A percentile compares a stretch with the other conserved stretches of the same genome.
These are phyloP conservation scores for Pulveroboletus ravenelii DNA, from an alignment of 768 basidiomycete genomes.

Conservation along the genomic window DNA sequence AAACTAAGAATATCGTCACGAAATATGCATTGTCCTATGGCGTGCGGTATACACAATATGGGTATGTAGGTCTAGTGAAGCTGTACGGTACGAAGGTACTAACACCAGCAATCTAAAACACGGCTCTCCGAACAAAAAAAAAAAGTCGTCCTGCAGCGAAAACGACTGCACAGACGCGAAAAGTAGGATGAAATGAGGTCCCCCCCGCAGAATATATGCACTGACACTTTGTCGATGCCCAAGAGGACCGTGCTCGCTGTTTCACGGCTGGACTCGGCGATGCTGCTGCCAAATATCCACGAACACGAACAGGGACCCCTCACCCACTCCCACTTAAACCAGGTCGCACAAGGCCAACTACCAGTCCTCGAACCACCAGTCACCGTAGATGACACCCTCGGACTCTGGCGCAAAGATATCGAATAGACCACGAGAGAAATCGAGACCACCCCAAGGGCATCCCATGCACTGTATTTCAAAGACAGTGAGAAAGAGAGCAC, in stretches of 20 bases:
- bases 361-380: slow-evolving; percentile 52
- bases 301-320: not conserved
- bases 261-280: not conserved
- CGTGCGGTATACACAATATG: not conserved
- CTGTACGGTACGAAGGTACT: not conserved
- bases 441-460: slow-evolving; percentile 63
- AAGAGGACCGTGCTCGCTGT: not conserved
- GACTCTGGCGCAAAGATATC: slow-evolving; percentile 43
- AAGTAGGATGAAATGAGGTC: not conserved
- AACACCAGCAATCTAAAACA: not conserved
- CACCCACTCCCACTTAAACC: not conserved
- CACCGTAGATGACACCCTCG: slow-evolving; percentile 52
- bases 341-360: not conserved
- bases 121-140: not conserved
- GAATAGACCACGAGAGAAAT: slow-evolving; percentile 68
- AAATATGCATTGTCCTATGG: too few relatives aligned
- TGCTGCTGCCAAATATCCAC: too few relatives aligned
- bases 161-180: slow-evolving; percentile 6
- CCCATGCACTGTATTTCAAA: slow-evolving; percentile 48
- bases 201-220: not conserved
- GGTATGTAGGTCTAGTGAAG: not conserved
- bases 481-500: not conserved
- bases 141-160: not conserved
- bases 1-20: too few relatives aligned
- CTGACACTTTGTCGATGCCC: not conserved